Evolutionary conservation across 2,329 filamentous ascomycete species (phyloP).

Genomic region (Madurella fahalii): DNA sequence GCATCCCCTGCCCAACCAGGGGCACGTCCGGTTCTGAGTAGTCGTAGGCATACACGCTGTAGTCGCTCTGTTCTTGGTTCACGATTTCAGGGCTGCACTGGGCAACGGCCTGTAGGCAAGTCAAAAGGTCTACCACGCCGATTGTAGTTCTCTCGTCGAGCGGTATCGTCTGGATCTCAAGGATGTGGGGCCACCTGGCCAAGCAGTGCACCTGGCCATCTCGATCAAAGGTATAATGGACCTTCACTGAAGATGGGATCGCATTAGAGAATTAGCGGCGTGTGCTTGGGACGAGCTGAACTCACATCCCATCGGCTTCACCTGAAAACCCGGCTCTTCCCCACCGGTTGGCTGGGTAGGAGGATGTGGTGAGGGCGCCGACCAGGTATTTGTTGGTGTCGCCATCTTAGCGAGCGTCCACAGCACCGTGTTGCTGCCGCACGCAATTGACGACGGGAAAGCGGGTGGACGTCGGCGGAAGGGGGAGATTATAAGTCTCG

Average conservation of each 20-base stretch:
- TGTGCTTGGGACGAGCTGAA: neutral
- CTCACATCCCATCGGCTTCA: conserved; percentile 34
- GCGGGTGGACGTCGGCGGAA: neutral
- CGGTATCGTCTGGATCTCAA: conserved; percentile 74
- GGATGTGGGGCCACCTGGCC: conserved; percentile 74
- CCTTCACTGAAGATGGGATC: conserved; percentile 65
- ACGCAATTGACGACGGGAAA: conserved; percentile 16
- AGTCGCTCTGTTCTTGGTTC: conserved; percentile 69
- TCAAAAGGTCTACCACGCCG: conserved; percentile 80
- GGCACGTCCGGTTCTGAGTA: conserved; percentile 94
- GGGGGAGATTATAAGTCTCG: neutral
- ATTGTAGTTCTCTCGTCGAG: conserved; percentile 78
- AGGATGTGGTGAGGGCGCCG: conserved; percentile 21
- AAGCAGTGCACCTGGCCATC: conserved; percentile 86
- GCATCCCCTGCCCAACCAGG: conserved; percentile 89
- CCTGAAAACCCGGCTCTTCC: conserved; percentile 30
- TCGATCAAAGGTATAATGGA: conserved; percentile 92
- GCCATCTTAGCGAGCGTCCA: conserved; percentile 21
- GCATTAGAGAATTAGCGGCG: conserved; percentile 12
- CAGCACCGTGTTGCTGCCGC: conserved; percentile 9
- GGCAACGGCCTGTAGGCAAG: conserved; percentile 78
- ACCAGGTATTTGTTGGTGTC: conserved; percentile 22
- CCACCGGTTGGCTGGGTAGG: conserved; percentile 17
- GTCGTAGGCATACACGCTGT: conserved; percentile 95
- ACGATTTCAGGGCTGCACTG: conserved; percentile 81